Evolutionary conservation across 805 yeast species (phyloP).

Genomic region (Kurtzmaniella fragi): DNA sequence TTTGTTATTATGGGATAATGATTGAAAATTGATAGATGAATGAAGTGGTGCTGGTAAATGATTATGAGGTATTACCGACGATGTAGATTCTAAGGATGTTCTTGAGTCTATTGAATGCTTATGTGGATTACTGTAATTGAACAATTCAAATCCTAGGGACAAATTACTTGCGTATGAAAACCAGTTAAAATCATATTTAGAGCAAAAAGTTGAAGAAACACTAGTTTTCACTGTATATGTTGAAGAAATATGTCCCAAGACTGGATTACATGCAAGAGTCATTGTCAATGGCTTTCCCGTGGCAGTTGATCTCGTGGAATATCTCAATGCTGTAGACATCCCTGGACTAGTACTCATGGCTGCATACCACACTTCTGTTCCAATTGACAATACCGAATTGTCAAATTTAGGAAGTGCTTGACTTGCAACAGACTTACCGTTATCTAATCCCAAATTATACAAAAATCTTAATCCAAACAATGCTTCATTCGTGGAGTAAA

Average conservation of each 20-base stretch:
- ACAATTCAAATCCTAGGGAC: constrained; percentile 80
- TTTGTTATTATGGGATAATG: constrained; percentile 1
- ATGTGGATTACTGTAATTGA: constrained; percentile 41
- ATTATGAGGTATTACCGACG: constrained; percentile 2
- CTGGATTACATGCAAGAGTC: constrained; percentile 82
- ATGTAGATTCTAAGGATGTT: no score
- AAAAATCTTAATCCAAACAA: constrained; percentile 76
- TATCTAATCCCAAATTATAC: constrained; percentile 51
- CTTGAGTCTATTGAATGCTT: background rate
- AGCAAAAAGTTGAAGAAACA: constrained; percentile 67
- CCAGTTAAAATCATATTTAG: constrained; percentile 83
- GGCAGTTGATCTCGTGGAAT: constrained; percentile 77
- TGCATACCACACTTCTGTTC: constrained; percentile 89
- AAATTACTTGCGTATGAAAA: constrained; percentile 88
- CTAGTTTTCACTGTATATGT: constrained; percentile 84
- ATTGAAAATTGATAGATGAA: background rate
- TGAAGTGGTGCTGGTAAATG: constrained; percentile 1
- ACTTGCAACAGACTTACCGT: constrained; percentile 12
- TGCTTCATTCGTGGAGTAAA: constrained; percentile 80
- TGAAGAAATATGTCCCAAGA: constrained; percentile 83
- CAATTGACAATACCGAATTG: constrained; percentile 65
- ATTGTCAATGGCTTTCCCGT: constrained; percentile 88
- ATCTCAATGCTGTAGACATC: constrained; percentile 75
- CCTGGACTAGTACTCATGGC: constrained; percentile 84
- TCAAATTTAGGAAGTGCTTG: constrained; percentile 42